Evolutionary conservation across 1,284 basidiomycete species (phyloP), one percentile per base, ranked within the genome.

Genomic region (Pascua guehoae): DNA sequence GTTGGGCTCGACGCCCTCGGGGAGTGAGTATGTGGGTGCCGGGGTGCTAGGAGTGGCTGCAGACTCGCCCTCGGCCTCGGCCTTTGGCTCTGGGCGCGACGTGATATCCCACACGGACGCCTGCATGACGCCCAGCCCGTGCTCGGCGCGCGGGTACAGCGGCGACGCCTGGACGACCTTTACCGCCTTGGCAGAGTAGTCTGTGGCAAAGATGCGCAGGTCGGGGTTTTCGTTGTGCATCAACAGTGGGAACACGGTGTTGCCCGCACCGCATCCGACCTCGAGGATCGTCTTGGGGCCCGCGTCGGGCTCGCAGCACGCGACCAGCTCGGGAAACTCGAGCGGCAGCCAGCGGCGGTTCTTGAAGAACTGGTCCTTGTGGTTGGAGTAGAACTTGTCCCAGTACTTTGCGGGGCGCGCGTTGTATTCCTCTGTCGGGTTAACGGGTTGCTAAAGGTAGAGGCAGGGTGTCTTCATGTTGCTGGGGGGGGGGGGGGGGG

Each of bases 101-200:
- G 90, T 85, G 39, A 98, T 80, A 71, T 98, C 96, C 94, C 94
- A 98, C 0, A 96, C 90, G 2, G 85, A 83, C 7, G 94, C 88
- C 24, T 82, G 77, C 54, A 97, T 63, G 39, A 66, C 60, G 12
- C 76, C 88, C 1, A 83, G 79, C 0, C 91, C 91, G 11, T 83
- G 72, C 3, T 85, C 84, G 1, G 88, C 85, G 5, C 81, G 74
- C 2, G 78, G 69, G 71, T 93, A 96, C n/a, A 91, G 78, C 1
- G 85, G 81, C 66, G 91, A 86, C 38, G 81, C 80, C 83, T 87
- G 87, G 17, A 98, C 91, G n/a, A 98, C 83, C 55, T 91, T 85
- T 16, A 98, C 84, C 1, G 96, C 96, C 66, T 91, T 88, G 5
- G 81, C 80, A 0, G 93, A 89, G 72, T 96, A 99, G 77, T 99